Evolutionary conservation across 2,329 filamentous ascomycete genomes (phyloP), one percentile per base, ranked within the genome.

Genomic region (Bretziella fagacearum): DNA sequence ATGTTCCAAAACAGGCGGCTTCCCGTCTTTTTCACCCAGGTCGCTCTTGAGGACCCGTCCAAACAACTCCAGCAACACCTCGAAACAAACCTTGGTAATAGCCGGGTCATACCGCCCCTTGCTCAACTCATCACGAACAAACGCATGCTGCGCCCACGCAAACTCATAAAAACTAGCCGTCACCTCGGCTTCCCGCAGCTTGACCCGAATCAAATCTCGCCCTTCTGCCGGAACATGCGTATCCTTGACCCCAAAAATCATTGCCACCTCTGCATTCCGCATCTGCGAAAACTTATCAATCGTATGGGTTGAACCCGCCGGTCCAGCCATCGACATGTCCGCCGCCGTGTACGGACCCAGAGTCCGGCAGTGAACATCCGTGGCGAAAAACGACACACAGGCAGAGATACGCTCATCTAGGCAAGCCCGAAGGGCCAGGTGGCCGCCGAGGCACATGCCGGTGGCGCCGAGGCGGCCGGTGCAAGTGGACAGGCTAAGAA

Each of bases 71-170:
- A 91, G 68, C 56, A 95, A 63, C 61, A 95, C 81, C 68, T 93
- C 84, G 59, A 93, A 94, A 65, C 87, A 94, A 29, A 89, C 74
- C 58, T 86, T 89, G 3, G 79, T 77, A 49, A 95, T 71, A 17
- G 83, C 84, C 1, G 87, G 84, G 59, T 95, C 87, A 58, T 94
- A 95, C 22, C 87, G 72, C n/a, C 86, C 87, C 65, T 94, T 94
- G 62, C 81, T 86, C 50, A 91, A 67, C 66, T 95, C 87, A 57
- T 95, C 87, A 15, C 87, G 73, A 60, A 95, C 93, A 59, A 95
- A 95, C 4, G 87, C 87, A 65, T 93, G 87, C 62, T 94, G 87
- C 3, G 87, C 86, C 77, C 84, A 89, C n/a, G 84, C 83, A 53
- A 83, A 77, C 65, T 95, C 87, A 63, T 91, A 85, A 60, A 84